Conservation (phyloP, 2,329 filamentous ascomycete species). For the Furcasterigmium furcatum region DNA sequence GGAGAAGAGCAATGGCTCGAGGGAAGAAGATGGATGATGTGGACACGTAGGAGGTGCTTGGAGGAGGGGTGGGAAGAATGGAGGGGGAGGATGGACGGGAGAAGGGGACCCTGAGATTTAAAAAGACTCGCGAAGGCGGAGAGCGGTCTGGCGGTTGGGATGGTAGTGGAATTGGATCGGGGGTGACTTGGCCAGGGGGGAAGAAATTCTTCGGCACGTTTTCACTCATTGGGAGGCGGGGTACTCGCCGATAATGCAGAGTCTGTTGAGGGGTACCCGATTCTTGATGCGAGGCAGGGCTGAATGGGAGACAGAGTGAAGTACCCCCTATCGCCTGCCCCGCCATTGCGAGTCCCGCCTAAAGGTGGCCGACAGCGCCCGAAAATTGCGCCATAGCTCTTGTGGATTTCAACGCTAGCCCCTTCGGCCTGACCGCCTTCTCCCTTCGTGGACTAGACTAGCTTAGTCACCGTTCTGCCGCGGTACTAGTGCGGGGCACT, state of each 20-base stretch:
- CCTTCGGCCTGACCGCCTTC: background rate
- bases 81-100: constrained; percentile 10
- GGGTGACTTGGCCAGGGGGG: background rate
- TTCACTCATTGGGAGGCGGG: constrained; percentile 1
- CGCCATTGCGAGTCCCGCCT: background rate
- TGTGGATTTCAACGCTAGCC: background rate
- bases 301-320: background rate
- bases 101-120: constrained; percentile 12
- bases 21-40: constrained; percentile 7
- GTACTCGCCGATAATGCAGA: background rate
- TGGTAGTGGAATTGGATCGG: constrained; percentile 4
- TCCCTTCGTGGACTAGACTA: too few relatives aligned
- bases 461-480: too few relatives aligned
- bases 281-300: background rate
- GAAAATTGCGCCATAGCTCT: constrained; percentile 4
- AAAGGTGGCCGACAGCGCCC: constrained; percentile 1
- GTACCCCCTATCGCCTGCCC: constrained; percentile 1
- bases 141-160: constrained; percentile 6
- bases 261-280: background rate
- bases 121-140: constrained; percentile 4
- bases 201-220: constrained; percentile 3
- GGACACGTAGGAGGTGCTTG: background rate
- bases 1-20: constrained; percentile 8
- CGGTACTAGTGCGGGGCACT: background rate
- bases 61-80: constrained; percentile 8